Conservation (phyloP, 140 eudicot genomes). For the Bidens hawaiensis region DNA sequence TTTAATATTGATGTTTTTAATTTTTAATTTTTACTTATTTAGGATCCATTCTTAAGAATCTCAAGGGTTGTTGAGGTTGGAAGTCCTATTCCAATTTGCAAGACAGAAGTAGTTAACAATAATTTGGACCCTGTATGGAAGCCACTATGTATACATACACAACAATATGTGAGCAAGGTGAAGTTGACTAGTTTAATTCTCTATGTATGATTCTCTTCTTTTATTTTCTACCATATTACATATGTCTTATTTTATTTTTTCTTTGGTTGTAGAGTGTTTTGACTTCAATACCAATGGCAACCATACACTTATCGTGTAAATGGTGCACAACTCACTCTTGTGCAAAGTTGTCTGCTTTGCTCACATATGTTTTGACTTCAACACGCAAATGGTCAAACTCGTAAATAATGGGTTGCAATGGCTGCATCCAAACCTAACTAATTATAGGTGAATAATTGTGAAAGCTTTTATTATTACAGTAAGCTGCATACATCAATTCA, state of each 20-base stretch:
- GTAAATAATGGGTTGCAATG: not conserved
- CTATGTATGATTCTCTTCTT: not conserved
- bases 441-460: not conserved
- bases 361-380: not conserved
- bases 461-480: constrained; percentile 39
- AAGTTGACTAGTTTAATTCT: not conserved
- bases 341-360: constrained; percentile 6
- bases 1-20: not conserved
- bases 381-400: too few species aligned
- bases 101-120: constrained; percentile 81
- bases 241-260: not conserved
- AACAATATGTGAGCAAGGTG: constrained; percentile 83
- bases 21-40: constrained; percentile 9
- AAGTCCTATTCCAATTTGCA: constrained; percentile 66
- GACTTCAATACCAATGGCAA: constrained; percentile 81
- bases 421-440: not conserved
- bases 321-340: not conserved
- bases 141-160: constrained; percentile 66
- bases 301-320: constrained; percentile 79
- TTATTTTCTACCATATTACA: not conserved
- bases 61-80: constrained; percentile 77
- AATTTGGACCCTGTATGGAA: constrained; percentile 85
- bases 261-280: constrained; percentile 83
- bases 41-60: constrained; percentile 93
- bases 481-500: constrained; percentile 66